Base-by-base conservation (phyloP, 768 basidiomycete genomes). In the Suillus clintonianus region DNA sequence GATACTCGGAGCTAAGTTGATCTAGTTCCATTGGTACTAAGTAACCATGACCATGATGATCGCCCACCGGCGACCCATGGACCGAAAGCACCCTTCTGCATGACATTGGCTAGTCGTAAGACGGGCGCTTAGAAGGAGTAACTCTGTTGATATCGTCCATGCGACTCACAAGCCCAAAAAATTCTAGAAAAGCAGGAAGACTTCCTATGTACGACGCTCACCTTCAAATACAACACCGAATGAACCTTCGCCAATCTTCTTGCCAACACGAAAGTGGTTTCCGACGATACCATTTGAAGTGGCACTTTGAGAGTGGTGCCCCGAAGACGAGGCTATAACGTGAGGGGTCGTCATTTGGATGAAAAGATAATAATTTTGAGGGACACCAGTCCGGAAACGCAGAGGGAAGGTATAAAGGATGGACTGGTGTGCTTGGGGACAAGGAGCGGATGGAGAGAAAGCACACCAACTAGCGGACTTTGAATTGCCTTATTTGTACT, bases 171-270 rank as follows among this genome's bases (percentile, higher is more conserved):
- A 24, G 36, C 24, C 56, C 22, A 43, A 53, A 47, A 50, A 48
- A 41, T 58, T 67, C 63, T 61, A 41, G 48, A 53, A 62, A 30
- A 30, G 19, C 2, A 47, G 41, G 32, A 47, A 24, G 34, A 64
- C n/a, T 27, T 39, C 13, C 19, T 58, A 19, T 42, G 43, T 27
- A 42, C 27, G 60, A 60, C 32, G 79, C 82, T 58, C 73, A 95
- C 97, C 90, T 85, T 98, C 90, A 78, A 97, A 94, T 66, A 99
- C 91, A 68, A 99, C 97, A 71, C 97, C 97, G 75, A 99, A 99
- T n/a, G 91, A 93, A 58, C 97, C 97, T 80, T 99, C 97, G 55
- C 97, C 97, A 76, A 99, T 97, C 88, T 98, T 98, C 85, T 97
- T 95, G 58, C 97, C 97, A 59, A 99, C 95, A 67, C 92, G 85